Percentiles rank a stretch among this genome's conserved stretches.
Conservation (phyloP, 2,329 filamentous ascomycete species). For the Penicillium griseofulvum region DNA sequence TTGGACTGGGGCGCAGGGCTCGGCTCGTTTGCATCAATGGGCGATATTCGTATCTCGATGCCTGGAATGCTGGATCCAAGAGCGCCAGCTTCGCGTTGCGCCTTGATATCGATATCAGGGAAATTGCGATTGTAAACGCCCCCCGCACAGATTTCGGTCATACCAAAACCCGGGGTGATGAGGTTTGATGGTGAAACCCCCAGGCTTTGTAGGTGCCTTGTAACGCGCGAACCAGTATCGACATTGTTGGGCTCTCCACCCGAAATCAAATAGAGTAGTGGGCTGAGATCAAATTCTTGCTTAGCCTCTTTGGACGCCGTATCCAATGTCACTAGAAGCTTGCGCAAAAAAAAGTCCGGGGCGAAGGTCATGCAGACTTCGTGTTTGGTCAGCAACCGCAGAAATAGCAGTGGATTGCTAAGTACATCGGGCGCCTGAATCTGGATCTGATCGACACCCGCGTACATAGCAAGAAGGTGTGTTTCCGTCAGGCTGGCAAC, state of each 20-base stretch:
- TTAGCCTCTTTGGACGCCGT: conserved; percentile 49
- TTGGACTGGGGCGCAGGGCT: background rate
- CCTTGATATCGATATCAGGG: conserved; percentile 40
- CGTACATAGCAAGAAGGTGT: conserved; percentile 49
- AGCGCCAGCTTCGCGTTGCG: conserved; percentile 37
- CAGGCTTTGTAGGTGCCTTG: background rate
- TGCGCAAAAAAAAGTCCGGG: conserved; percentile 28
- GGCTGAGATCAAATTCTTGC: conserved; percentile 18
- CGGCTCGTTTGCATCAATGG: background rate
- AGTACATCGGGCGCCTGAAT: background rate
- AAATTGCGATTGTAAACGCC: conserved; percentile 45
- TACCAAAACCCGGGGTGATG: conserved; percentile 19
- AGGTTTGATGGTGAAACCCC: background rate
- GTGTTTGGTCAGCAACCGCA: conserved; percentile 43
- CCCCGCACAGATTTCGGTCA: conserved; percentile 55
- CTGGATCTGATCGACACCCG: background rate
- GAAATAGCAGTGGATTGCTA: conserved; percentile 40
- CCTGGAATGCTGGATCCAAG: conserved; percentile 23
- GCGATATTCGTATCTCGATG: conserved; percentile 20
- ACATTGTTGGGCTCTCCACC: conserved; percentile 25
- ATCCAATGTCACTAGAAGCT: conserved; percentile 23
- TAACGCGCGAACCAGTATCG: conserved; percentile 33
- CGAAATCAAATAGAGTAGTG: conserved; percentile 23
- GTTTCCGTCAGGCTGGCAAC: conserved; percentile 53
- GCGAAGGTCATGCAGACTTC: conserved; percentile 25